Base-by-base conservation (phyloP, 306 rosid genomes). In the Dryas drummondii region DNA sequence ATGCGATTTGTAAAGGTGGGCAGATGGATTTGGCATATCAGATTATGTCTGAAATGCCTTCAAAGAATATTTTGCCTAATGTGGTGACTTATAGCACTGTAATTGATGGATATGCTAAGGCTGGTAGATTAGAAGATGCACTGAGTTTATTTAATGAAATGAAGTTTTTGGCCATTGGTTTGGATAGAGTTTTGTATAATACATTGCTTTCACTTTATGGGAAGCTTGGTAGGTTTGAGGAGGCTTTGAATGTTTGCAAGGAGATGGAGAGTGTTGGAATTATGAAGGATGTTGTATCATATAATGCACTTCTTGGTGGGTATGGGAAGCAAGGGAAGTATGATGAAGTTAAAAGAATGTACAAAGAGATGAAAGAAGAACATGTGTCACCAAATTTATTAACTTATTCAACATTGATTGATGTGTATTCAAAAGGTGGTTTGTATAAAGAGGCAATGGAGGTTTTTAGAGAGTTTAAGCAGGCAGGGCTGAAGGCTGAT, bases 81-180 rank as follows among this genome's bases (percentile, higher is more conserved):
- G 97, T 92, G 60, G 97, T 94, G 60, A 94, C 97, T 16, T 91
- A 85, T 56, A 91, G 98, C 71, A 90, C 96, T 55, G 73, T 94
- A 87, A 88, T 91, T 72, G 98, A 92, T 78, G 98, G 96, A 22
- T 90, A 84, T 80, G 92, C 98, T n/a, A 92, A 92, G 85, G 90
- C 86, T 16, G 88, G 91, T 41, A 82, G 84, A 82, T 82, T 89
- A 42, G 97, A 91, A 83, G 97, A 92, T 12, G 97, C 97, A 0
- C 79, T 94, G 37, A 71, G 59, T 81, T 71, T 94, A 32, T 92
- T 84, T 67, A 79, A 84, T 48, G 91, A 90, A 65, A 90, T 92
- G 97, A 92, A 85, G 86, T 80, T 55, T 78, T 75, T 76, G 66
- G 80, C 81, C 41, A 80, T 94, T 84, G 70, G 86, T 58, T 78